Conservation (phyloP, 306 rosid genomes). For the Vicia sativa region DNA sequence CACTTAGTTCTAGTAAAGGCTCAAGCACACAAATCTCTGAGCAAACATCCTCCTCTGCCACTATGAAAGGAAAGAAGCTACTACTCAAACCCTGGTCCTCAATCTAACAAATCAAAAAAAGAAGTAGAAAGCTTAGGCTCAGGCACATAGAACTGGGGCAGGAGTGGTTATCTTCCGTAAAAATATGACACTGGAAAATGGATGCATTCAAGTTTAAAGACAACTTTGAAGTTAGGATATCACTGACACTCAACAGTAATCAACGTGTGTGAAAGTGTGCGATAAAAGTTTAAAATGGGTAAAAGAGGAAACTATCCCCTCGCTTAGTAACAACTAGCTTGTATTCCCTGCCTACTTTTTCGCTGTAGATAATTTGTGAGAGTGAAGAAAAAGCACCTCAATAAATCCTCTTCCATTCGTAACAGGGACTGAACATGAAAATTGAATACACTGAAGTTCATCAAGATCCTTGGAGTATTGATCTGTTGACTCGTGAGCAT, state of each 20-base stretch:
- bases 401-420: constrained; percentile 84
- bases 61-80: constrained; percentile 89
- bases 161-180: constrained; percentile 17
- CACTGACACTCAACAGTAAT: constrained; percentile 22
- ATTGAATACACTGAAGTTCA: constrained; percentile 61
- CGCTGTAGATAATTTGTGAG: constrained; percentile 8
- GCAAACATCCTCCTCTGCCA: constrained; percentile 87
- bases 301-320: constrained; percentile 26
- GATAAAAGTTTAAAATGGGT: constrained; percentile 21
- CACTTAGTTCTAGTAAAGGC: constrained; percentile 55
- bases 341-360: constrained; percentile 20
- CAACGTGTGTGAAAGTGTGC: background rate
- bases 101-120: constrained; percentile 53
- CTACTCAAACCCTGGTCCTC: constrained; percentile 92
- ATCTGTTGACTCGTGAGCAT: constrained; percentile 52
- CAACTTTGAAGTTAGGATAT: constrained; percentile 21
- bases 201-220: constrained; percentile 5
- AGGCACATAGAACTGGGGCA: constrained; percentile 32
- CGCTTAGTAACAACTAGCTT: constrained; percentile 24
- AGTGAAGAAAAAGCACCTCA: constrained; percentile 58
- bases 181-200: constrained; percentile 26
- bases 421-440: constrained; percentile 73
- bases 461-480: constrained; percentile 49
- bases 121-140: constrained; percentile 32
- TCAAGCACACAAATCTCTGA: constrained; percentile 81